Evolutionary conservation across 2,329 filamentous ascomycete species (phyloP), one percentile per base, ranked within the genome.

Genomic region (Fusarium sp.): DNA sequence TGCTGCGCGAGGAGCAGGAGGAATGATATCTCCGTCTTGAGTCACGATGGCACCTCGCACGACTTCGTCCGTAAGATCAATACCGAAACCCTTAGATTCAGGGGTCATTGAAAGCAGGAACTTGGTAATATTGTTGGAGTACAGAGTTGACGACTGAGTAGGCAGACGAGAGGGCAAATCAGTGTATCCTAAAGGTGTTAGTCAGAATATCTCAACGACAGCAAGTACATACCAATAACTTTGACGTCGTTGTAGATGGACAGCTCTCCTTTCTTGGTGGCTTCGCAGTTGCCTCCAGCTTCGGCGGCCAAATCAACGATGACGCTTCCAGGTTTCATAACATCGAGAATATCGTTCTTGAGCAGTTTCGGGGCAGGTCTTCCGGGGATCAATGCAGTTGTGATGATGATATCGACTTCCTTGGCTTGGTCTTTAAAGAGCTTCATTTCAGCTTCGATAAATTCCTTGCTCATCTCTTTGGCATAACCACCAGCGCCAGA

Each of bases 111-210:
- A 96, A 12, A 97, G 84, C 28, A 97, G 82, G 60, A 94, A 91
- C 77, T 97, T 97, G 71, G 91, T 94, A 74, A 97, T 94, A 77
- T 97, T 97, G 85, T 97, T 97, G 4, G 93, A 96, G 80, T 97
- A 97, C 21, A 97, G 82, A 0, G 93, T 97, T 1, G 93, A 97
- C 0, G 93, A 93, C 78, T 97, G 94, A 1, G 93, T 97, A 0
- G 94, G 93, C 3, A 97, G 85, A 46, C 93, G 88, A 31, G 93
- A 97, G 1, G 94, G 93, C 28, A 97, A 85, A 79, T 97, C 93
- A 44, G 93, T 97, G 78, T 97, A 97, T 34, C 91, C 88, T 89
- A 1, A 9, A 7, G 7, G 19, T 54, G 73, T 81, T 31, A 81
- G 76, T 16, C 23, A 18, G 28, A 11, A 3, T 6, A 10, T 4